Conservation (phyloP, 192 early-diverging fungal species). For the Backusella luteola region DNA sequence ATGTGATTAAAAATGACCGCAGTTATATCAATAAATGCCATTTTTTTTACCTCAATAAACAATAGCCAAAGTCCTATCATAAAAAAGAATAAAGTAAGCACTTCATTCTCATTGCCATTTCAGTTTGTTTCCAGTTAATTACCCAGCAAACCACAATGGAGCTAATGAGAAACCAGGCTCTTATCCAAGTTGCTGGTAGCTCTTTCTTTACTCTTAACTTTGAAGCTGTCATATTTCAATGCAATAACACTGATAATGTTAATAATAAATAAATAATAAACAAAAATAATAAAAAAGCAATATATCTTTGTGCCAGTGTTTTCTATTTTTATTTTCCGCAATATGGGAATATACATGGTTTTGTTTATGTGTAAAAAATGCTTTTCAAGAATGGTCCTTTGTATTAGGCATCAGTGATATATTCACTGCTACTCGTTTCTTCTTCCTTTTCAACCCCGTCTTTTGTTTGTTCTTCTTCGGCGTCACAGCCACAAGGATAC, state of each 20-base stretch:
- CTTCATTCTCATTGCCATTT: not conserved
- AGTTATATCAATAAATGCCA: not conserved
- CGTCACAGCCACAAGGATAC: conserved; percentile 86
- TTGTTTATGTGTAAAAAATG: too few relatives aligned
- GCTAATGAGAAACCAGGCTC: conserved; percentile 21
- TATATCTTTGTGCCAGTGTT: not conserved
- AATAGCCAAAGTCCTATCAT: conserved; percentile 32
- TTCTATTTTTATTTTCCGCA: not conserved
- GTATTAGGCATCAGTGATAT: not conserved
- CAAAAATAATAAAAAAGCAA: not conserved
- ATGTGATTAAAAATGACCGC: not conserved
- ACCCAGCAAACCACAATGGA: conserved; percentile 33
- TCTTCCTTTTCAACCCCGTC: not conserved
- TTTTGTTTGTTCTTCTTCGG: conserved; percentile 14
- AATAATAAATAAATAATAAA: not conserved
- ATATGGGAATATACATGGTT: too few relatives aligned
- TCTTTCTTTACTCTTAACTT: not conserved
- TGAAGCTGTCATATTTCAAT: not conserved
- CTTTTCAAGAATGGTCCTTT: too few relatives aligned
- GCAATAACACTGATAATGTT: not conserved
- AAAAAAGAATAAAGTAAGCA: not conserved
- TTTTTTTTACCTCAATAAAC: conserved; percentile 23
- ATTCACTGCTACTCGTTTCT: not conserved
- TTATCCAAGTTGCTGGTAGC: conserved; percentile 22
- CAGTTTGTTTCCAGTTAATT: not conserved